Evolutionary conservation across 2,329 filamentous ascomycete genomes (phyloP), one percentile per base, ranked within the genome.

Genomic region (Pseudocercospora eumusae): DNA sequence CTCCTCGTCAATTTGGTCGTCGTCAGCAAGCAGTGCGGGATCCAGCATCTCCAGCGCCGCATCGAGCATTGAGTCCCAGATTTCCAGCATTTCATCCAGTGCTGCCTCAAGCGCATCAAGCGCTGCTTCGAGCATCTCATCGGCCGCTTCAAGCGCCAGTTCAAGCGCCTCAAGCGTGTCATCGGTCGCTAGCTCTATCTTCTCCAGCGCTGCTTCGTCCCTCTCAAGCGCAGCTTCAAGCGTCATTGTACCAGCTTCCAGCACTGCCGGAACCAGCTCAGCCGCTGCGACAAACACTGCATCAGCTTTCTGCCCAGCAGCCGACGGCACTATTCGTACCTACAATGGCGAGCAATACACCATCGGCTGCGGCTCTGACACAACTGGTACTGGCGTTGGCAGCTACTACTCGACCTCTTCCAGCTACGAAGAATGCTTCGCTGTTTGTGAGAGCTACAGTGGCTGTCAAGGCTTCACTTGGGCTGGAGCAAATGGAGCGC

Each of bases 381-480:
- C 49, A n/a, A 50, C 42, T 21, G 59, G 59, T n/a, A 10, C 8
- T 10, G 40, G 40, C 20, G 28, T 61, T 23, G 55, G 55, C 6
- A 47, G 31, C 21, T 33, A 13, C 25, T 49, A 31, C 11, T 20
- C 36, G 13, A 40, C 54, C 40, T 56, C 36, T 4, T 15, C 52
- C 23, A 45, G 50, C 27, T 61, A 57, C 36, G 56, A 27, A 15
- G 47, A 47, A 15, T 62, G 60, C 20, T 47, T 58, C 21, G 31
- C 45, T 8, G 27, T 57, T 4, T 61, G 59, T 45, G 54, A 53
- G 28, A 23, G n/a, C 20, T 40, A 25, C 13, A 15, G 44, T 20
- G 47, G 49, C 9, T 61, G 59, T 21, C 45, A 56, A n/a, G 59
- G 59, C 23, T 53, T 57, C 54, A 45, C 50, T 15, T 61, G 59